phyloP scores from a whole-genome alignment of 768 basidiomycete genomes.

The Suillus tomentosus region DNA sequence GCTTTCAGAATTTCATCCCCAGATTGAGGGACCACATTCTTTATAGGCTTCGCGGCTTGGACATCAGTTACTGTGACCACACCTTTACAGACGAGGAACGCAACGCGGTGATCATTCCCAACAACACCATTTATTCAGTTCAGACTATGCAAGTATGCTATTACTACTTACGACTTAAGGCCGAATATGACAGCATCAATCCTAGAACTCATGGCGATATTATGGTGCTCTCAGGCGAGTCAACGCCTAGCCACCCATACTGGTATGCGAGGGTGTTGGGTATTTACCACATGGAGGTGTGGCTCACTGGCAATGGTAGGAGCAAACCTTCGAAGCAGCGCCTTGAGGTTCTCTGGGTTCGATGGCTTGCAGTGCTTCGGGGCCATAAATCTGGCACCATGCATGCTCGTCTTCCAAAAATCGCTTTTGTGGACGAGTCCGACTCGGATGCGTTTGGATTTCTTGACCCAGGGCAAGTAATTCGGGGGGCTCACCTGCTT shows the following conservation, averaged over 20 bases:
- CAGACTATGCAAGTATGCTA: no score
- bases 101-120: no score
- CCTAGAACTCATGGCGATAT: no score
- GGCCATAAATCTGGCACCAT: conserved; percentile 28
- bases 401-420: conserved; percentile 31
- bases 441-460: conserved; percentile 44
- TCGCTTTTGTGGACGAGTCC: conserved; percentile 39
- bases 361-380: conserved; percentile 37
- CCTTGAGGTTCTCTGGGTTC: conserved; percentile 42
- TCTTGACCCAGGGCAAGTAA: conserved; percentile 42
- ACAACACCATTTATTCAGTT: conserved; percentile 37
- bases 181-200: no score
- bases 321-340: conserved; percentile 1
- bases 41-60: no score
- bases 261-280: conserved; percentile 35
- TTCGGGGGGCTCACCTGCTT: conserved; percentile 44
- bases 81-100: no score
- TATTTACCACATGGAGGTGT: conserved; percentile 27
- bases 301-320: not conserved
- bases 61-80: no score
- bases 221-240: no score
- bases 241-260: no score
- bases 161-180: no score
- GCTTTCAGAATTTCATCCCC: no score
- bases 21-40: no score